These are phyloP conservation scores for Brettanomyces naardenensis DNA, from an alignment of 805 yeast genomes.

Conservation along the genomic window DNA sequence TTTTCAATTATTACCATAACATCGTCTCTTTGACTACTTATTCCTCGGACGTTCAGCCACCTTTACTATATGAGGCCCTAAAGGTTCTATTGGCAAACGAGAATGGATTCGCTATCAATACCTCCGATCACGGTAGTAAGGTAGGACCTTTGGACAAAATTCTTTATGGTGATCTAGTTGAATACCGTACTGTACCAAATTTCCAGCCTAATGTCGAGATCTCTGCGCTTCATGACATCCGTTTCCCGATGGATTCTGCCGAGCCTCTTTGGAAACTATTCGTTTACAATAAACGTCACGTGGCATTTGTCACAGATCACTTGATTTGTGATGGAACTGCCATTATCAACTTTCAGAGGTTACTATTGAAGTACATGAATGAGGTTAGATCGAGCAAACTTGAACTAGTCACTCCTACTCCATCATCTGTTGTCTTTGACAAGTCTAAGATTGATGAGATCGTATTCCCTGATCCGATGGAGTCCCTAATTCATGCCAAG, in stretches of 20 bases:
- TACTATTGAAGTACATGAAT: not conserved
- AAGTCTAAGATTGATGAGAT: not conserved
- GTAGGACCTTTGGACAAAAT: not conserved
- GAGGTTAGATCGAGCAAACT: not conserved
- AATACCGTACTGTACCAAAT: not conserved
- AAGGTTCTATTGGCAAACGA: not conserved
- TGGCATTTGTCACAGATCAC: constrained; percentile 1
- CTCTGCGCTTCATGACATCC: not conserved
- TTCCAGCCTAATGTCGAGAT: not conserved
- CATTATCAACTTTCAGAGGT: not conserved
- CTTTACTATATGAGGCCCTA: not conserved
- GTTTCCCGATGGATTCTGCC: not conserved
- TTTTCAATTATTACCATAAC: constrained; percentile 1
- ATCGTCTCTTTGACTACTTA: not conserved
- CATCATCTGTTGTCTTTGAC: not conserved
- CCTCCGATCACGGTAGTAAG: not conserved
- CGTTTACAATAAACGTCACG: not conserved
- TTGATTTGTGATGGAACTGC: constrained; percentile 2
- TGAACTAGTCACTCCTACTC: not conserved
- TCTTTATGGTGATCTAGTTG: constrained; percentile 1
- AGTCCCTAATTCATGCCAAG: not conserved
- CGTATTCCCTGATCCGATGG: not conserved
- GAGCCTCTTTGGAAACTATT: constrained; percentile 3
- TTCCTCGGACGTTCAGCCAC: not conserved
- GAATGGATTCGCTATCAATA: constrained; percentile 1